Conservation (phyloP, 148 eudicot species). For the Simmondsia chinensis region DNA sequence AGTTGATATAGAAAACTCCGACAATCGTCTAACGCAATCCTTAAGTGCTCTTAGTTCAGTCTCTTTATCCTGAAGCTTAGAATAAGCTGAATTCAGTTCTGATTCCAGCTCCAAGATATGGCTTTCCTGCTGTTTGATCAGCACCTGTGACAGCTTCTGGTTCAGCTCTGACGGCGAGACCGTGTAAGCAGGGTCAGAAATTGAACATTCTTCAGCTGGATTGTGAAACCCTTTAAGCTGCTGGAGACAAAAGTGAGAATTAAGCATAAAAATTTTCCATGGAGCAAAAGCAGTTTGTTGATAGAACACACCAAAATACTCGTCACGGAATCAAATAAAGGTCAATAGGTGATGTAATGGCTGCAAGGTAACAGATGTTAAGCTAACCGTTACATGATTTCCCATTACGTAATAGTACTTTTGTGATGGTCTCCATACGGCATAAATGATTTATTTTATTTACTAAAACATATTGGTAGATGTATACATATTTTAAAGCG, state of each 20-base stretch:
- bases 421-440: too few relatives aligned
- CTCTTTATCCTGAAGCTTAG: conserved; percentile 56
- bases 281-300: too few relatives aligned
- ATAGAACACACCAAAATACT: too few relatives aligned
- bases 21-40: conserved; percentile 58
- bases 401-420: too few relatives aligned
- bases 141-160: conserved; percentile 41
- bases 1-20: conserved; percentile 39
- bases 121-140: conserved; percentile 54
- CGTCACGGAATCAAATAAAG: too few relatives aligned
- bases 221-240: conserved; percentile 18
- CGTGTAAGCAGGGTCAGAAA: conserved; percentile 18
- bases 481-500: too few relatives aligned
- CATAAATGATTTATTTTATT: too few relatives aligned
- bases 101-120: conserved; percentile 50
- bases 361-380: too few relatives aligned
- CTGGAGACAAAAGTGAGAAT: conserved; percentile 1
- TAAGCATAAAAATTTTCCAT: too few relatives aligned
- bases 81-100: conserved; percentile 42
- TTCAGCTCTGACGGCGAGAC: conserved; percentile 48
- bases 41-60: conserved; percentile 61
- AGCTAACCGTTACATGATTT: too few relatives aligned
- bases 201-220: conserved; percentile 12
- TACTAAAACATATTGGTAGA: too few relatives aligned
- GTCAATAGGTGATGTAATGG: too few relatives aligned